Evolutionary conservation across 2,329 filamentous ascomycete species (phyloP).

Genomic region (Scopulariopsis brevicaulis): DNA sequence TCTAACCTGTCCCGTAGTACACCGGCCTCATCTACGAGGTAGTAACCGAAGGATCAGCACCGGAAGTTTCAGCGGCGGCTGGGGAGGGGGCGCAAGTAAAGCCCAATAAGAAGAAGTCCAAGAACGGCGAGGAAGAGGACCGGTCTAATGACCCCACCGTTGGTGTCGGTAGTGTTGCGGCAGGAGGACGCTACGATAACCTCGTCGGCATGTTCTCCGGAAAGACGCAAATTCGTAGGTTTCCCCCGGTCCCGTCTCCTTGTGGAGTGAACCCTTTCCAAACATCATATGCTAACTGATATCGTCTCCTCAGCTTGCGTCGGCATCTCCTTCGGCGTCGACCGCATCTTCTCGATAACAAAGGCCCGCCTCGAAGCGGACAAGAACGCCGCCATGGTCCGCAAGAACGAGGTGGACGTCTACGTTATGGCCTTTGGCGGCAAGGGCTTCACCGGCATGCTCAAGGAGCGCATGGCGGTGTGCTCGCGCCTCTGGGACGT

Average conservation of each 20-base stretch:
- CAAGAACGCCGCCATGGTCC: constrained; percentile 32
- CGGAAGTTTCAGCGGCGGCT: constrained; percentile 24
- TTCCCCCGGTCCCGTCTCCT: neutral
- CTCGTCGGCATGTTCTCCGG: constrained; percentile 89
- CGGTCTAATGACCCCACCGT: constrained; percentile 68
- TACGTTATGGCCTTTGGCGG: constrained; percentile 93
- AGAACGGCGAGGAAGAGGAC: constrained; percentile 46
- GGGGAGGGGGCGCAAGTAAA: constrained; percentile 23
- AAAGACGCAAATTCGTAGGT: constrained; percentile 59
- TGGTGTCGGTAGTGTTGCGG: constrained; percentile 79
- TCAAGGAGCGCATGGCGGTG: constrained; percentile 76
- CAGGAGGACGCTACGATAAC: constrained; percentile 85
- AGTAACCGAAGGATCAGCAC: constrained; percentile 68
- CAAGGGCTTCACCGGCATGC: constrained; percentile 68
- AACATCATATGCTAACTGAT: neutral
- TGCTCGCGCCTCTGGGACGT: constrained; percentile 71
- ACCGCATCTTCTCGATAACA: constrained; percentile 88
- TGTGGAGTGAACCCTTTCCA: neutral
- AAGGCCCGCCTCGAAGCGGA: constrained; percentile 62
- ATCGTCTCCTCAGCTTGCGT: constrained; percentile 17
- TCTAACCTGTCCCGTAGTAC: constrained; percentile 58
- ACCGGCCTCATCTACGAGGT: constrained; percentile 88
- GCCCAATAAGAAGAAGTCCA: constrained; percentile 30
- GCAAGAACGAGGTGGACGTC: constrained; percentile 72
- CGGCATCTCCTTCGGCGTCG: constrained; percentile 79